A percentile compares a stretch with the other conserved stretches of the same genome.
Conservation (phyloP, 140 eudicot genomes). For the Erigeron philadelphicus region DNA sequence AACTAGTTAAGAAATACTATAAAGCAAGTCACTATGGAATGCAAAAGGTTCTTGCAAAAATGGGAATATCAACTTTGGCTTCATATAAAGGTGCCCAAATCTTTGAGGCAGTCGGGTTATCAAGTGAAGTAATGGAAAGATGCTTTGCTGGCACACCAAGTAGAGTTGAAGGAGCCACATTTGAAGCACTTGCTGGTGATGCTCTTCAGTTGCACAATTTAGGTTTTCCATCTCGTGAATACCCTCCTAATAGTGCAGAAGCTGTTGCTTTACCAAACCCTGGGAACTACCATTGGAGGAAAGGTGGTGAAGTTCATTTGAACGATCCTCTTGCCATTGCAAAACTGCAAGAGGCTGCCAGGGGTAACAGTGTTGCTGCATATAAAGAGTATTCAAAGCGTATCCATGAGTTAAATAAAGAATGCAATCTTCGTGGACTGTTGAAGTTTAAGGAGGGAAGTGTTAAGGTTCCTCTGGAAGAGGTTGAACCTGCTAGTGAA, state of each 20-base stretch:
- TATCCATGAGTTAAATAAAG: constrained; percentile 75
- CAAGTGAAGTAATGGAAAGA: constrained; percentile 85
- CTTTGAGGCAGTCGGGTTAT: constrained; percentile 97
- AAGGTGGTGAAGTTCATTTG: constrained; percentile 87
- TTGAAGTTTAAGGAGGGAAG: constrained; percentile 70
- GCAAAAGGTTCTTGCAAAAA: constrained; percentile 97
- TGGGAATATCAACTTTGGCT: constrained; percentile 97
- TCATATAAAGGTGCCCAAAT: constrained; percentile 98
- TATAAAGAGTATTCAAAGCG: constrained; percentile 89
- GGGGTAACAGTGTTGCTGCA: constrained; percentile 87
- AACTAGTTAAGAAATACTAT: constrained; percentile 71
- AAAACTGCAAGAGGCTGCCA: constrained; percentile 90
- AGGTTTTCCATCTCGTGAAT: constrained; percentile 72
- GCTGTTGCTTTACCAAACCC: constrained; percentile 93
- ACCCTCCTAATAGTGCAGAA: constrained; percentile 80
- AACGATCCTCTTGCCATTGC: constrained; percentile 95
- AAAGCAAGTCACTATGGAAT: constrained; percentile 92
- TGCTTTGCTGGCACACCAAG: constrained; percentile 95
- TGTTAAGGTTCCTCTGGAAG: constrained; percentile 72
- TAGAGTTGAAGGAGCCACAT: constrained; percentile 98
- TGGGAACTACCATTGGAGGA: constrained; percentile 96
- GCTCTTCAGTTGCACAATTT: constrained; percentile 67
- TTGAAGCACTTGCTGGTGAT: constrained; percentile 83
- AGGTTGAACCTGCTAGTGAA: constrained; percentile 97
- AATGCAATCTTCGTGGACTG: constrained; percentile 81